Evolutionary conservation across 495 filamentous ascomycete genomes (phyloP), one percentile per base, ranked within the genome.

Genomic region (Penicillium bialowiezense): DNA sequence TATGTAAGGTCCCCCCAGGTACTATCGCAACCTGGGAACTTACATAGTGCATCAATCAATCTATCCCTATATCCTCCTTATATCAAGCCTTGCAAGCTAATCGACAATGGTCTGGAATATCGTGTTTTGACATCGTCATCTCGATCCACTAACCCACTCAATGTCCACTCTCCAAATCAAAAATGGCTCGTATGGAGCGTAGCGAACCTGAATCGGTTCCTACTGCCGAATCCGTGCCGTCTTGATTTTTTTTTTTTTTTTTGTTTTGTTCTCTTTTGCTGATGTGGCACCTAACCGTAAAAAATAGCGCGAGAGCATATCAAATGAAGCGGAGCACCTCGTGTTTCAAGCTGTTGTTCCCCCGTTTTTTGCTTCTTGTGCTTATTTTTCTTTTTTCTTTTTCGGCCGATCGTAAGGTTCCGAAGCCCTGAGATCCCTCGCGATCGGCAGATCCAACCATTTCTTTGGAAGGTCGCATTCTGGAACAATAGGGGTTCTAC

Each of bases 361-460:
- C 8, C 14, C 7, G 24, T 38, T 8, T 19, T n/a, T 5, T 39
- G 24, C 12, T 13, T n/a, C n/a, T n/a, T n/a, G n/a, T n/a, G n/a
- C n/a, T n/a, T n/a, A n/a, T n/a, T 32, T 31, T 21, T 24, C 3
- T 15, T 21, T 32, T 41, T 28, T 17, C 12, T 42, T 43, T 19
- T 32, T 29, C 29, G 24, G 9, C 29, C 7, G 7, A 3, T 32
- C 29, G 7, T 12, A 10, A 32, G 18, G 19, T 31, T 36, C 35
- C 35, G 44, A 41, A 36, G 36, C 41, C 49, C 35, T 48, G 28
- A 32, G 23, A 41, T 13, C 41, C 12, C 15, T 37, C 19, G 38
- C 44, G 51, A 55, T 59, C 56, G 56, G 43, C 52, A 51, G 34
- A 26, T 42, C 44, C 47, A 48, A 48, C 49, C 52, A 21, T 50